phyloP scores from a whole-genome alignment of 2,329 filamentous ascomycete species.

The Penicillium nordicum region DNA sequence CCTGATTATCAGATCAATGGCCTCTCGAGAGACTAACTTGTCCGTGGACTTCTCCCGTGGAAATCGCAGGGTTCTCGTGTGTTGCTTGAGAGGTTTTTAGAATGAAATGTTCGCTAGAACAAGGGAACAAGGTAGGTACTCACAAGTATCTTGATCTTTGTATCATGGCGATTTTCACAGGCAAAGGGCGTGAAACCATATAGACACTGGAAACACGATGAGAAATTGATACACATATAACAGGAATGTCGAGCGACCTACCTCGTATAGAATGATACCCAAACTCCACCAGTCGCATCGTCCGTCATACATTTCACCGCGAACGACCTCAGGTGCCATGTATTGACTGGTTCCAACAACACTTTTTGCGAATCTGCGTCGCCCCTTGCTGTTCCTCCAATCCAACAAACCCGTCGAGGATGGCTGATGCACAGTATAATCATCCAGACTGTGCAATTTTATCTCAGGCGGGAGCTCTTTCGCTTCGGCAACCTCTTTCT shows the following conservation, averaged over 20 bases:
- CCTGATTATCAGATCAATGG: slow-evolving; percentile 70
- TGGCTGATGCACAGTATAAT: slow-evolving; percentile 29
- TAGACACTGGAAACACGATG: slow-evolving; percentile 58
- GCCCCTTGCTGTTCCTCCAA: slow-evolving; percentile 67
- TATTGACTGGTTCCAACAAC: slow-evolving; percentile 96
- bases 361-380: slow-evolving; percentile 72
- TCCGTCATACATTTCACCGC: slow-evolving; percentile 79
- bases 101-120: slow-evolving; percentile 16
- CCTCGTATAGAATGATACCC: slow-evolving; percentile 87
- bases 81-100: slow-evolving; percentile 52
- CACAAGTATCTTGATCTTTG: slow-evolving; percentile 80
- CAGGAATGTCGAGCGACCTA: slow-evolving; percentile 22
- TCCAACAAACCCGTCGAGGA: slow-evolving; percentile 55
- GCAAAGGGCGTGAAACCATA: slow-evolving; percentile 91
- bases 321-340: slow-evolving; percentile 93
- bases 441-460: slow-evolving; percentile 29
- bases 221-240: neutral
- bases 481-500: slow-evolving; percentile 49
- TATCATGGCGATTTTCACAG: slow-evolving; percentile 73
- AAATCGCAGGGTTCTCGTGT: slow-evolving; percentile 67
- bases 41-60: slow-evolving; percentile 56
- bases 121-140: slow-evolving; percentile 29
- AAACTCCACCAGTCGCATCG: slow-evolving; percentile 97
- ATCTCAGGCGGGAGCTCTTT: slow-evolving; percentile 7
- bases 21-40: slow-evolving; percentile 62